Base-by-base conservation (phyloP, 257 asterid species). In the Forsythia viridissima region DNA sequence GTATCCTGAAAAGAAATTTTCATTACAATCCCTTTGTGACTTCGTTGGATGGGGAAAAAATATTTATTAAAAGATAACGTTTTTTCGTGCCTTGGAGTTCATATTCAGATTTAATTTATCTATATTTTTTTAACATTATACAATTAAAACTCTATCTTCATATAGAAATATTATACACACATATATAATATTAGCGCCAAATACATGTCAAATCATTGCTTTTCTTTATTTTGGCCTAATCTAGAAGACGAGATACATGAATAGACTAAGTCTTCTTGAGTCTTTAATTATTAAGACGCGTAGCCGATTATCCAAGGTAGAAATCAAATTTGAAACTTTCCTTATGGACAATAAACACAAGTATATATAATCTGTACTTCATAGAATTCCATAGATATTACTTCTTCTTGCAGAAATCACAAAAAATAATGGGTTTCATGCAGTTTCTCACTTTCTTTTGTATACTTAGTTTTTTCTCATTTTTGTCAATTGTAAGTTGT, bases 381-480 rank as follows among this genome's bases (percentile, higher is more conserved):
- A 46, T 12, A 3, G 6, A 4, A 48, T 48, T 13, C n/a, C 57
- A 13, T 48, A 48, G 57, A 48, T 48, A 48, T 48, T 48, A 48
- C 16, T 18, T 55, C 16, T 24, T 55, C 65, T 16, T 5, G 8
- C 21, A 16, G 9, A 55, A 18, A 55, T 55, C 21, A 55, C 21
- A 18, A n/a, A 55, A 55, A 18, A 16, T n/a, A 16, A 55, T 55
- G 65, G 65, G 65, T 16, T 55, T 55, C 24, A 4, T 55, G 5
- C 21, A 55, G 6, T 6, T 84, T 42, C 70, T 81, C 71, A 21
- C 80, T 41, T 36, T 81, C 72, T 10, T 59, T 38, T 72, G 77
- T 13, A 18, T 68, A 11, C 34, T 79, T 16, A 51, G 67, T 71
- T 15, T 76, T 2, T 43, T 48, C 30, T 20, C 83, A 20, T 10